Evolutionary conservation across 2,329 filamentous ascomycete genomes (phyloP), one percentile per base, ranked within the genome.

Genomic region (Helotiales sp.): DNA sequence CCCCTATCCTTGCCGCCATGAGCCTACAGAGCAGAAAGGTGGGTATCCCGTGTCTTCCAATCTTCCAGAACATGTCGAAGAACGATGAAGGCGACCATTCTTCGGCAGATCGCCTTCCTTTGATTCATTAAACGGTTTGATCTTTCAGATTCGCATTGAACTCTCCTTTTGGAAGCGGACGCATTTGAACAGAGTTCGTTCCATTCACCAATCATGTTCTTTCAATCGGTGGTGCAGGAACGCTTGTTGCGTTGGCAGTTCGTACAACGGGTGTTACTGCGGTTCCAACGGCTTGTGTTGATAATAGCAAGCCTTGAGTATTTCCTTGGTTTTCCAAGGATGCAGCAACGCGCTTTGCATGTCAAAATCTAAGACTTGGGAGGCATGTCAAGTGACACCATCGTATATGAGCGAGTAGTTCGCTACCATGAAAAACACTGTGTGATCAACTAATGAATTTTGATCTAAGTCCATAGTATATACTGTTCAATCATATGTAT

Each of bases 1-100:
- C 24, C 44, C 17, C 27, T 25, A 52, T 52, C 54, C 54, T 25
- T 56, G 54, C 24, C 24, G 54, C 54, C 54, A 56, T 52, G 54
- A 44, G 53, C 22, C 22, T 27, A 17, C 31, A 22, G 19, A 29
- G 42, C 24, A n/a, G 25, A n/a, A 31, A 15, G 27, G 46, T 12
- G 46, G 25, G 10, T 7, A 5, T 48, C 27, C 46, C 17, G 38
- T 48, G 30, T 7, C 27, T 48, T 48, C 34, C 49, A 40, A 40
- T 30, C 42, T 55, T 52, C 49, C 49, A 52, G 49, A 52, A 52
- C 15, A 29, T 1, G 9, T 22, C 24, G 24, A 9, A 17, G 17
- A 48, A 33, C 6, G 17, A 17, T n/a, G 13, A 7, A 48, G 24
- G 7, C 17, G 46, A 48, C 29, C 9, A 33, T 31, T 22, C 46